Evolutionary conservation across 192 early-diverging fungal species (phyloP).

Genomic region (Entrophospora sp.): DNA sequence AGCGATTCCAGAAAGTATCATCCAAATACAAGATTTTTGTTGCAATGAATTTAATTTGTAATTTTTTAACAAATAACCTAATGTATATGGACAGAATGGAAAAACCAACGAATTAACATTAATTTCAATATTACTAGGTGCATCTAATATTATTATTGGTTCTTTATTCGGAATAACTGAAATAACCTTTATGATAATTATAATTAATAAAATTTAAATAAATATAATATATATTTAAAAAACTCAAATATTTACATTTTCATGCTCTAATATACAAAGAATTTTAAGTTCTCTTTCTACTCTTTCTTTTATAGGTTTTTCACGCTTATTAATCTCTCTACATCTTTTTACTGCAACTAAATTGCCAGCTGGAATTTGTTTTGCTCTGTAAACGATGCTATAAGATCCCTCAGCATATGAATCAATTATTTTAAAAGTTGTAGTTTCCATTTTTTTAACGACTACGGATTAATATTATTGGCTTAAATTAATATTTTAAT

Average conservation of each 20-base stretch:
- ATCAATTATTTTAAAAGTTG: not conserved
- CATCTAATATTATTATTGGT: not conserved
- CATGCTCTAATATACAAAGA: not conserved
- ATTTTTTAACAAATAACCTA: not conserved
- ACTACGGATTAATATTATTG: no score
- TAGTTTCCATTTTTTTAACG: not conserved
- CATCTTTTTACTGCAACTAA: constrained; percentile 7
- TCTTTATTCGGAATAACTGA: not conserved
- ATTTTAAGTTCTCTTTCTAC: not conserved
- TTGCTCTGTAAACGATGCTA: constrained; percentile 11
- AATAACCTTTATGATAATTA: not conserved
- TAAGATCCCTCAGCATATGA: constrained; percentile 4
- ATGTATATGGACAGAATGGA: constrained; percentile 11
- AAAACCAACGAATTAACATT: constrained; percentile 3
- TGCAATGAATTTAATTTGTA: not conserved
- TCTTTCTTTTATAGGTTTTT: constrained; percentile 1
- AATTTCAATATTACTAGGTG: not conserved
- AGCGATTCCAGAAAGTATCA: constrained; percentile 63
- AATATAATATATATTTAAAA: not conserved
- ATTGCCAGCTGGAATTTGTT: not conserved
- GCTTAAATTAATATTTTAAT: no score
- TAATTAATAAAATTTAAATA: not conserved
- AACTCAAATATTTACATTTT: constrained; percentile 8
- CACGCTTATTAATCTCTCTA: not conserved
- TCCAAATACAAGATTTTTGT: constrained; percentile 5